Conservation (phyloP, 1,284 basidiomycete species). For the Rugosomyces carneus region DNA sequence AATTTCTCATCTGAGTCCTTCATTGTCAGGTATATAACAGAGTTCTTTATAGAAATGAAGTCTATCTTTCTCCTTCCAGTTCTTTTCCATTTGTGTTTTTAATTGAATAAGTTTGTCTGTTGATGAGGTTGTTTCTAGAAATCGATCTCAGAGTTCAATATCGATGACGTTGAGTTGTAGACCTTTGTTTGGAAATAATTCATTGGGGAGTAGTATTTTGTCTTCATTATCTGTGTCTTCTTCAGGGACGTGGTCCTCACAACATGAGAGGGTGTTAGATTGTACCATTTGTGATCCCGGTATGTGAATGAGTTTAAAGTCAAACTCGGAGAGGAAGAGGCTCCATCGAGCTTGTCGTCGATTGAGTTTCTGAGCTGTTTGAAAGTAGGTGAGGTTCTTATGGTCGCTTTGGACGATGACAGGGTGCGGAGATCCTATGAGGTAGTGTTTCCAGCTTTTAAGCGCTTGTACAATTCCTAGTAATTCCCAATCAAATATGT, state of each 20-base stretch:
- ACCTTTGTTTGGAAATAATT: neutral
- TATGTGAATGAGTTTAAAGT: neutral
- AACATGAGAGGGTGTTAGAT: neutral
- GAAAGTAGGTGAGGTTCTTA: slow-evolving; percentile 26
- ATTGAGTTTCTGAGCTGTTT: slow-evolving; percentile 23
- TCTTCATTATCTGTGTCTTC: neutral
- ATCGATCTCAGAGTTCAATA: neutral
- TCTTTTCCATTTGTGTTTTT: no score
- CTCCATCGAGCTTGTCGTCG: slow-evolving; percentile 32
- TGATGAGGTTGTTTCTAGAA: neutral
- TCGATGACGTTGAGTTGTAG: neutral
- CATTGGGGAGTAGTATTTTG: neutral
- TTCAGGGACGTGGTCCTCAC: neutral
- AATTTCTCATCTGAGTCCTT: slow-evolving; percentile 11
- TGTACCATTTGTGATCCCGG: neutral
- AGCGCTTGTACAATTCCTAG: slow-evolving; percentile 13
- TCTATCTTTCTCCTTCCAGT: no score
- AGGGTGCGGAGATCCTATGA: slow-evolving; percentile 2
- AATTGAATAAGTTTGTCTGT: no score
- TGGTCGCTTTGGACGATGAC: slow-evolving; percentile 22
- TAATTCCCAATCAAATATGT: slow-evolving; percentile 16
- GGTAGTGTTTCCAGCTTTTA: slow-evolving; percentile 11
- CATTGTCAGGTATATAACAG: neutral
- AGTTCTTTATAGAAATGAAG: neutral
- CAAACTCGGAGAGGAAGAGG: slow-evolving; percentile 3